Percentiles rank a stretch among this genome's conserved stretches.
These are phyloP conservation scores for Artomyces pyxidatus DNA, from an alignment of 768 basidiomycete genomes.

Conservation along the genomic window DNA sequence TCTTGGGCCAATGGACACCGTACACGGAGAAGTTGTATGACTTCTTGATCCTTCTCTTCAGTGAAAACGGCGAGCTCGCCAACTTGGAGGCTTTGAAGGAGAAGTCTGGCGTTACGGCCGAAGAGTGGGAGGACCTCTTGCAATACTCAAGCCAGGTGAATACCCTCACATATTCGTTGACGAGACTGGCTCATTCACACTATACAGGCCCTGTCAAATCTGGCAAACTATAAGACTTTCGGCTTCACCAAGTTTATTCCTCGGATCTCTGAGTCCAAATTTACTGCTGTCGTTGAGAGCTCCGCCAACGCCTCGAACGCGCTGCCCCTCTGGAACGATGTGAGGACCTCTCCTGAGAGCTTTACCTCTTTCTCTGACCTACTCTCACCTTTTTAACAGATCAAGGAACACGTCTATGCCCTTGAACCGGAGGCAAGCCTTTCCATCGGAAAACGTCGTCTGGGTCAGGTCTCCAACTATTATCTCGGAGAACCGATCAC, in stretches of 20 bases:
- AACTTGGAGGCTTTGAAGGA: slow-evolving; percentile 47
- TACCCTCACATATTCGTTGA: not conserved
- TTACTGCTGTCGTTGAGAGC: slow-evolving; percentile 50
- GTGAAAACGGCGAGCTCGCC: slow-evolving; percentile 46
- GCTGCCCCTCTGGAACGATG: slow-evolving; percentile 54
- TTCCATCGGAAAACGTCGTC: slow-evolving; percentile 70
- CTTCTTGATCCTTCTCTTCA: slow-evolving; percentile 63
- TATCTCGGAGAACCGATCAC: slow-evolving; percentile 67
- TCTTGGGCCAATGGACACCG: slow-evolving; percentile 78
- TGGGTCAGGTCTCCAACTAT: slow-evolving; percentile 80
- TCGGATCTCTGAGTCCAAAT: slow-evolving; percentile 51
- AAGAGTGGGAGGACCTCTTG: slow-evolving; percentile 62
- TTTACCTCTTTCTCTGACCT: not conserved
- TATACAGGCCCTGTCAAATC: slow-evolving; percentile 44
- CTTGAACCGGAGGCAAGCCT: slow-evolving; percentile 54
- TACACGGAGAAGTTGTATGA: slow-evolving; percentile 63
- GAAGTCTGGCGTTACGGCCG: slow-evolving; percentile 42
- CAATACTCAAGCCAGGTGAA: slow-evolving; percentile 68
- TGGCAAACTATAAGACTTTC: slow-evolving; percentile 73
- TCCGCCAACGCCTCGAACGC: slow-evolving; percentile 55
- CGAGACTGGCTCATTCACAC: not conserved
- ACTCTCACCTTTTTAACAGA: slow-evolving; percentile 27
- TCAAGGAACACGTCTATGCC: slow-evolving; percentile 71
- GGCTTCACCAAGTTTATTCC: slow-evolving; percentile 85
- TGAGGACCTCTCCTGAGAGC: slow-evolving; percentile 26